Percentiles rank a stretch among this genome's conserved stretches.
Conservation (phyloP, 2,329 filamentous ascomycete genomes). For the Phaeoacremonium minimum region DNA sequence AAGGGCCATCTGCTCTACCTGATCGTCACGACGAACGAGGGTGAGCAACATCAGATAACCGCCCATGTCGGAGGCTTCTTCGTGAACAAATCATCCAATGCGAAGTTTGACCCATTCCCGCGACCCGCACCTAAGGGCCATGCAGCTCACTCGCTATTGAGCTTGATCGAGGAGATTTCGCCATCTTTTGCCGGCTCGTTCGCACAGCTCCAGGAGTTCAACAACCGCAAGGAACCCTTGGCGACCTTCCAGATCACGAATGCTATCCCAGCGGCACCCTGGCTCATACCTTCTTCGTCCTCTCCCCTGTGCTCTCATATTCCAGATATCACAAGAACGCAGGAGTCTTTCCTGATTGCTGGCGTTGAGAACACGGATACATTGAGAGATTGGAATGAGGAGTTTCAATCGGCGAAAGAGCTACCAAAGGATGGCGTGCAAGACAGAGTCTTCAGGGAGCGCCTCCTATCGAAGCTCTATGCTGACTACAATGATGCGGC, state of each 20-base stretch:
- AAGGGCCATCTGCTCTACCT: constrained; percentile 92
- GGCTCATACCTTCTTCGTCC: constrained; percentile 72
- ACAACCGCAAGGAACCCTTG: constrained; percentile 80
- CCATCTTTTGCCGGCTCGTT: constrained; percentile 78
- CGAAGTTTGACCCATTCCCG: constrained; percentile 89
- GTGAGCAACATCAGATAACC: constrained; percentile 91
- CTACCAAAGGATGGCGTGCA: constrained; percentile 90
- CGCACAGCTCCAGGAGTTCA: constrained; percentile 74
- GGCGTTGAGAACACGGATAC: constrained; percentile 94
- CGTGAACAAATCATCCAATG: constrained; percentile 92
- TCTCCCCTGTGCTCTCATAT: constrained; percentile 67
- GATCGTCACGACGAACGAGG: constrained; percentile 83
- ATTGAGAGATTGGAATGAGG: constrained; percentile 96
- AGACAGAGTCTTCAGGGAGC: constrained; percentile 92
- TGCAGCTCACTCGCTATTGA: constrained; percentile 80
- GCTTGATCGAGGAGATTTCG: constrained; percentile 73
- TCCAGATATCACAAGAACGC: constrained; percentile 80
- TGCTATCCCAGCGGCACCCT: constrained; percentile 85
- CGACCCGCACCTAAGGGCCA: constrained; percentile 72
- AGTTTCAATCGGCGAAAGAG: constrained; percentile 95
- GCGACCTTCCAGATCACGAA: constrained; percentile 96
- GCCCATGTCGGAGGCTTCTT: constrained; percentile 93
- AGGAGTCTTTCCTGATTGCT: constrained; percentile 86
- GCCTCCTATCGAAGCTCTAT: constrained; percentile 90
- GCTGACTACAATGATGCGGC: constrained; percentile 97